Conservation (phyloP, 345 rosid species). For the Lenwebbia sp. region DNA sequence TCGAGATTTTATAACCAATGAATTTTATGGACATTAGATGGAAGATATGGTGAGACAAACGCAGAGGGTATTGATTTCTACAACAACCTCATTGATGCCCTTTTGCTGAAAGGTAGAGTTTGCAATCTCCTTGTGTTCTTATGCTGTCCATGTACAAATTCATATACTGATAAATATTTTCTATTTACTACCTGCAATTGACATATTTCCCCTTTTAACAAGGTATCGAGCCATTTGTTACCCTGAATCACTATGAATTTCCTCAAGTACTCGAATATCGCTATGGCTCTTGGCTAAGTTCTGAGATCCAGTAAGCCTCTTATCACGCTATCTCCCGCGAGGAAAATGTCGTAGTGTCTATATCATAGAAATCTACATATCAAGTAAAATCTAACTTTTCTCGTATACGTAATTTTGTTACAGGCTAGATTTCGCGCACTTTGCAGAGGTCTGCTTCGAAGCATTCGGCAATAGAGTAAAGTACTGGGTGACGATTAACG, state of each 20-base stretch:
- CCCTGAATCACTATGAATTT: slow-evolving; percentile 9
- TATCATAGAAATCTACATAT: not conserved
- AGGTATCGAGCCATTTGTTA: slow-evolving; percentile 13
- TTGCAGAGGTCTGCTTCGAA: slow-evolving; percentile 48
- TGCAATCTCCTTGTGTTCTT: not conserved
- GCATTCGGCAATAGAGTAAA: slow-evolving; percentile 52
- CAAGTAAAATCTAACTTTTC: not conserved
- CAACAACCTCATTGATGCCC: slow-evolving; percentile 7
- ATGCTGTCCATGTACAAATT: not conserved
- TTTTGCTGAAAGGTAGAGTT: slow-evolving; percentile 7
- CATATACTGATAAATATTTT: not conserved
- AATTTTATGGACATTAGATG: not conserved
- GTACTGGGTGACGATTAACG: slow-evolving; percentile 55
- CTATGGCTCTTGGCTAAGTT: slow-evolving; percentile 15
- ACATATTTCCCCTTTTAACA: not conserved
- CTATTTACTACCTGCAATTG: not conserved
- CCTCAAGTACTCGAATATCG: slow-evolving; percentile 11
- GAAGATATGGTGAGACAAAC: slow-evolving; percentile 15
- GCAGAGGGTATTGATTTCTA: slow-evolving; percentile 13
- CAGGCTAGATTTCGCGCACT: slow-evolving; percentile 44
- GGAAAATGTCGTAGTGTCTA: not conserved
- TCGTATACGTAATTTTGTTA: slow-evolving; percentile 5
- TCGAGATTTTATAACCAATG: not conserved
- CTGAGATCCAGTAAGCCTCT: slow-evolving; percentile 8
- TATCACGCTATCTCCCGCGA: not conserved